A percentile compares a stretch with the other conserved stretches of the same genome.
Conservation (phyloP, 164 flowering plant genomes). For the Umbilicus rupestris region DNA sequence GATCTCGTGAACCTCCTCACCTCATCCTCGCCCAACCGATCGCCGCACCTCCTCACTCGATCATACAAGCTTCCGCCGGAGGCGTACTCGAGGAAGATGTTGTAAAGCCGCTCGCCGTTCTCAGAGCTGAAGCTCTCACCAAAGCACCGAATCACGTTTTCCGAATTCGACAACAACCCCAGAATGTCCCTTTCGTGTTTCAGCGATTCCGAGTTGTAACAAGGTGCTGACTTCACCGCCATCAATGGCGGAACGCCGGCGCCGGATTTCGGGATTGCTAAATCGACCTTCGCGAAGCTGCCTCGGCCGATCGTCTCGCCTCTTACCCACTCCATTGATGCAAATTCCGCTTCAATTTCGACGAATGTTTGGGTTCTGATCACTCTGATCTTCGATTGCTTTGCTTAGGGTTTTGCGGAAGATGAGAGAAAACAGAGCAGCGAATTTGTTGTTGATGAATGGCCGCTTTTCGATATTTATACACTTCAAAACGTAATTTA, state of each 20-base stretch:
- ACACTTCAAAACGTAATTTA: neutral
- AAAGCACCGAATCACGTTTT: conserved; percentile 3
- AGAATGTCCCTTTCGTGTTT: neutral
- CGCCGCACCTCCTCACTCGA: neutral
- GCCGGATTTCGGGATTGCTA: neutral
- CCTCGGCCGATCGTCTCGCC: conserved; percentile 7
- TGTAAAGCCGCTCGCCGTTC: neutral
- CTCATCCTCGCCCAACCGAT: neutral
- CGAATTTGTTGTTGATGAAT: neutral
- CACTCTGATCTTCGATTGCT: neutral
- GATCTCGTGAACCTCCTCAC: conserved; percentile 5
- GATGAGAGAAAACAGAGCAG: conserved; percentile 4
- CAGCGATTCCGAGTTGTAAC: neutral
- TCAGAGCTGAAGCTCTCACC: neutral
- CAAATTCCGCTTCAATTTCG: neutral
- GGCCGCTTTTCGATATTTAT: neutral
- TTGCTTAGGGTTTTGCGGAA: neutral
- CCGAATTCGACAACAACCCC: neutral
- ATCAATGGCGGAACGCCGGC: neutral
- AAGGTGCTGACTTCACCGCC: conserved; percentile 9
- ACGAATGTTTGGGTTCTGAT: too few species aligned
- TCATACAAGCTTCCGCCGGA: conserved; percentile 3
- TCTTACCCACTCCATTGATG: conserved; percentile 6
- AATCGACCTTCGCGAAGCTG: conserved; percentile 4
- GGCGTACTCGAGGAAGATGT: conserved; percentile 8